Conservation (phyloP, 257 asterid genomes). For the Solanum acaule region DNA sequence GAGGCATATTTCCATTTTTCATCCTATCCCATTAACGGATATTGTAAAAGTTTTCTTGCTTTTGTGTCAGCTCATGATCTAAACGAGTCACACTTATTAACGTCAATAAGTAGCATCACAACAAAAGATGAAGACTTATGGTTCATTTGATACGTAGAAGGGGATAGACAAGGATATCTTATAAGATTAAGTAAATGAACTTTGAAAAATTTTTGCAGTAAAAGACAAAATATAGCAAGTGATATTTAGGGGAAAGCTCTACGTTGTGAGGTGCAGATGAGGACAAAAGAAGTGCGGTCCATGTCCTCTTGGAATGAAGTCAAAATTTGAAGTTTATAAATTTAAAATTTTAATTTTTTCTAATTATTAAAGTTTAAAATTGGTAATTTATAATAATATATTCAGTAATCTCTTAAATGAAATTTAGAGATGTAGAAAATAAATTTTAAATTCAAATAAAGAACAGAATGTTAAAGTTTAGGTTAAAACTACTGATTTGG, state of each 20-base stretch:
- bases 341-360: no score
- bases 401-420: no score
- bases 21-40: no score
- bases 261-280: not conserved
- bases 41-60: not conserved
- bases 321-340: no score
- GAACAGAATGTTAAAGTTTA: no score
- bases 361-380: not conserved
- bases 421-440: no score
- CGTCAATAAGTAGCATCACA: not conserved
- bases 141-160: no score
- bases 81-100: not conserved
- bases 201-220: fast-evolving
- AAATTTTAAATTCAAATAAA: no score
- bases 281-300: not conserved
- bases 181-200: not conserved
- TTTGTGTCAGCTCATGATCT: not conserved
- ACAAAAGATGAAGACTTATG: not conserved
- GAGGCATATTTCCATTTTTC: not conserved
- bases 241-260: not conserved
- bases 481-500: no score
- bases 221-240: not conserved
- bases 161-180: not conserved
- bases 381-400: no score
- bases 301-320: fast-evolving